phyloP scores from a whole-genome alignment of 2,329 filamentous ascomycete genomes.

The Reticulascus tulasneorum region DNA sequence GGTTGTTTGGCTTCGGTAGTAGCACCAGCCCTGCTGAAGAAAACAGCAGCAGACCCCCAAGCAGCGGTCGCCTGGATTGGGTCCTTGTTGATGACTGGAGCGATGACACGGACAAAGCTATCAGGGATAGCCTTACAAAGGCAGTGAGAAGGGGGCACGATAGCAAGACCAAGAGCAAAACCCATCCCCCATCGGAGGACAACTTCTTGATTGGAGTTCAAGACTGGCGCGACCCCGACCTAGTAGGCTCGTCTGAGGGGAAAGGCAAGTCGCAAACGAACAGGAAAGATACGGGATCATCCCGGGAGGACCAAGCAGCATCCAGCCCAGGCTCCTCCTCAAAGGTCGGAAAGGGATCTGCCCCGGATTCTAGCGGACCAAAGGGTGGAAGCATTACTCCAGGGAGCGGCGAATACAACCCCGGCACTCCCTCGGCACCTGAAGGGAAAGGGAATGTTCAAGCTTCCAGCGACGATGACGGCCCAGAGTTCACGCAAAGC shows the following conservation, averaged over 20 bases:
- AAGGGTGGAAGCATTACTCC: conserved; percentile 67
- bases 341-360: conserved; percentile 16
- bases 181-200: no score
- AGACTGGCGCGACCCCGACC: conserved; percentile 71
- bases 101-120: conserved; percentile 44
- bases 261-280: conserved; percentile 19
- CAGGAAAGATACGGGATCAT: not conserved
- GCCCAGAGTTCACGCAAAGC: conserved; percentile 24
- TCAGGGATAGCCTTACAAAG: conserved; percentile 38
- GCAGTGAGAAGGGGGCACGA: conserved; percentile 25
- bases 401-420: conserved; percentile 65
- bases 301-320: conserved; percentile 15
- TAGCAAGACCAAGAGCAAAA: conserved; percentile 18
- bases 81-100: conserved; percentile 64
- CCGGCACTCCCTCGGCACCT: conserved; percentile 25
- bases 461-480: conserved; percentile 29
- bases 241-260: conserved; percentile 34
- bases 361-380: conserved; percentile 28
- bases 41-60: conserved; percentile 63
- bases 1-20: conserved; percentile 33
- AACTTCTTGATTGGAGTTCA: conserved; percentile 80
- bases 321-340: conserved; percentile 11
- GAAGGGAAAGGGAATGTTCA: conserved; percentile 27
- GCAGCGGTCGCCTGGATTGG: conserved; percentile 73
- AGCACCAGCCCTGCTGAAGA: conserved; percentile 24